Percentiles rank a stretch among this genome's conserved stretches.
These are phyloP conservation scores for Spergularia bocconei DNA, from an alignment of 148 eudicot species.

Conservation along the genomic window DNA sequence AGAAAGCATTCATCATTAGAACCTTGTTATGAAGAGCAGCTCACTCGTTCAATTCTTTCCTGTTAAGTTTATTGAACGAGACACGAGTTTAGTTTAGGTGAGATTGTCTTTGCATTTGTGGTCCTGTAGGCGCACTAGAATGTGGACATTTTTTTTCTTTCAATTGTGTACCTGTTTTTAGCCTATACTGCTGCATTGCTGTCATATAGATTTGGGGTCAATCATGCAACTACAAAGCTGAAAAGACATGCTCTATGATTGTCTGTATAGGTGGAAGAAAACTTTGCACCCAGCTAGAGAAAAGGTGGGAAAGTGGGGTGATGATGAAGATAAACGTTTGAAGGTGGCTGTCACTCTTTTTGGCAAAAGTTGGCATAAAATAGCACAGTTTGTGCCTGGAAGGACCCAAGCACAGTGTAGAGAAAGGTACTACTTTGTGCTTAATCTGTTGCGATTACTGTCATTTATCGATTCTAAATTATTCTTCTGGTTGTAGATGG, in stretches of 20 bases:
- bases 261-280: conserved; percentile 64
- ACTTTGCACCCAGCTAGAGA: conserved; percentile 75
- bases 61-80: background rate
- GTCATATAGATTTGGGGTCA: background rate
- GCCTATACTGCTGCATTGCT: background rate
- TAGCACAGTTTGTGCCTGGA: conserved; percentile 80
- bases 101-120: background rate
- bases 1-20: background rate
- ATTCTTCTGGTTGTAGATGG: conserved; percentile 56
- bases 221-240: background rate
- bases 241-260: background rate
- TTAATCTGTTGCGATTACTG: background rate
- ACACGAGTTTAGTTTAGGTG: background rate
- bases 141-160: background rate
- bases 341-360: conserved; percentile 73
- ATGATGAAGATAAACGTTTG: conserved; percentile 73
- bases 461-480: conserved; percentile 12
- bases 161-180: conserved; percentile 4
- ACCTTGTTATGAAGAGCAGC: no score
- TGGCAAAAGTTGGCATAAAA: conserved; percentile 74
- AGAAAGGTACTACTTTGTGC: conserved; percentile 56
- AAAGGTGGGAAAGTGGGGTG: conserved; percentile 68
- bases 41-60: background rate
- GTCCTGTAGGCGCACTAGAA: background rate
- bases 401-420: conserved; percentile 86